Evolutionary conservation across 106 monocot genomes (phyloP).

Genomic region (Triglochin maritima): DNA sequence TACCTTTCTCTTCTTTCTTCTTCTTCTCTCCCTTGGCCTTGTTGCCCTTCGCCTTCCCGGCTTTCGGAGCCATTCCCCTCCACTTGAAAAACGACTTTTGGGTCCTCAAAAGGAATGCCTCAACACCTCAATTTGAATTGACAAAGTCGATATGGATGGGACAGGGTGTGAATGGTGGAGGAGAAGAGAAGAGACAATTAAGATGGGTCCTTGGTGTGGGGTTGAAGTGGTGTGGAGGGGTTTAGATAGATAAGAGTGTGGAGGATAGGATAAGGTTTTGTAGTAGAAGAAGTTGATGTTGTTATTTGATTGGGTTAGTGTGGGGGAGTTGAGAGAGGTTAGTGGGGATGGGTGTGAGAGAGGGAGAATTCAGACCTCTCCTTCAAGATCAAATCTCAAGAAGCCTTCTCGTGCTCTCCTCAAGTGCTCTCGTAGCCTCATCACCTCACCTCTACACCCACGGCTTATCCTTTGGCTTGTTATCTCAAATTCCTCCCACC

Average conservation of each 20-base stretch:
- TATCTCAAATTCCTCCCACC: background rate
- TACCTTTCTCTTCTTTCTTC: conserved; percentile 98
- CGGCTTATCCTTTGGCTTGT: background rate
- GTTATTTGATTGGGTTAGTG: background rate
- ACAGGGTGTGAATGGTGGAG: background rate
- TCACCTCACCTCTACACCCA: background rate
- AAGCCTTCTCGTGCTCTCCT: background rate
- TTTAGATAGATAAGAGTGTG: background rate
- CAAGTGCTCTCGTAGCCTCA: background rate
- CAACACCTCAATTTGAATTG: too few relatives aligned
- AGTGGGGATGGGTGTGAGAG: background rate
- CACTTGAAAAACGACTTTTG: background rate
- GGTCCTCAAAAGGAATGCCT: too few relatives aligned
- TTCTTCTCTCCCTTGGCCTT: conserved; percentile 84
- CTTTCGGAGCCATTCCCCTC: conserved; percentile 69
- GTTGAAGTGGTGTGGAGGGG: background rate
- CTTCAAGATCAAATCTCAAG: background rate
- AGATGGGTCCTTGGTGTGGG: background rate
- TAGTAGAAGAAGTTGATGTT: conserved; percentile 7
- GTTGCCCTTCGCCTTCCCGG: conserved; percentile 66
- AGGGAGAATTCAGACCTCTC: conserved; percentile 2
- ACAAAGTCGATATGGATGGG: background rate
- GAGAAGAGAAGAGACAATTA: conserved; percentile 2
- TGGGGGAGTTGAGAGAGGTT: background rate
- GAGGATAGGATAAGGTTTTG: conserved; percentile 29